Conservation (phyloP, 2,329 filamentous ascomycete species). For the Ascochyta pisi region DNA sequence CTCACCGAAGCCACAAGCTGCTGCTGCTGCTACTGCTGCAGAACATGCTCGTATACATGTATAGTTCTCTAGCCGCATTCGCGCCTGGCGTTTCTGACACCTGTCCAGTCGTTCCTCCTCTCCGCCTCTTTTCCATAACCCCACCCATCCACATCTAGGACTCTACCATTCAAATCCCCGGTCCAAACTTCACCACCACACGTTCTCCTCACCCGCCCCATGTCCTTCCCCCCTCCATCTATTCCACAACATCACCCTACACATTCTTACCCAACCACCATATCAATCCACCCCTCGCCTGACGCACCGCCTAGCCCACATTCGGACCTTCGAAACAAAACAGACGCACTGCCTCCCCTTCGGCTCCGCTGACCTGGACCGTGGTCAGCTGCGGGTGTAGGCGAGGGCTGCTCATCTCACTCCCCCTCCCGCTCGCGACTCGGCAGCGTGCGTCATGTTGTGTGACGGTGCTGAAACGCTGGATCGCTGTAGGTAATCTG, state of each 20-base stretch:
- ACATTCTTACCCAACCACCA: slow-evolving; percentile 1
- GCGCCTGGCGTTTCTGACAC: slow-evolving; percentile 14
- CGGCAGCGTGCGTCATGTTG: slow-evolving; percentile 9
- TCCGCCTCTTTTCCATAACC: background rate
- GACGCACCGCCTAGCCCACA: slow-evolving; percentile 4
- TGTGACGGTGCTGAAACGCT: slow-evolving; percentile 12
- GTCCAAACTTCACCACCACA: background rate
- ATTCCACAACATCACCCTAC: slow-evolving; percentile 12
- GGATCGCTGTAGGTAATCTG: slow-evolving; percentile 4
- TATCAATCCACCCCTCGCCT: slow-evolving; percentile 3
- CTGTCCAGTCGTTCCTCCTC: slow-evolving; percentile 11
- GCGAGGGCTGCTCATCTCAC: background rate
- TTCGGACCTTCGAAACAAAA: slow-evolving; percentile 9
- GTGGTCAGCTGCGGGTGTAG: slow-evolving; percentile 20
- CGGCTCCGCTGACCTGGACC: slow-evolving; percentile 24
- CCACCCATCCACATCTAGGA: slow-evolving; percentile 2
- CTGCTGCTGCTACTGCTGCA: background rate
- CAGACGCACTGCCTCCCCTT: slow-evolving; percentile 1
- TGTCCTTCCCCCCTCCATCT: background rate
- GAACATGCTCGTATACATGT: slow-evolving; percentile 1
- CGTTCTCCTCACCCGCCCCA: background rate
- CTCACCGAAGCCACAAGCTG: slow-evolving; percentile 10
- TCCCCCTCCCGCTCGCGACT: background rate
- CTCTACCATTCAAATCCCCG: background rate
- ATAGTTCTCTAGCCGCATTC: slow-evolving; percentile 18